A percentile compares a stretch with the other conserved stretches of the same genome.
These are phyloP conservation scores for Eimeria zaria DNA, from an alignment of 169 alveolate genomes.

Conservation along the genomic window DNA sequence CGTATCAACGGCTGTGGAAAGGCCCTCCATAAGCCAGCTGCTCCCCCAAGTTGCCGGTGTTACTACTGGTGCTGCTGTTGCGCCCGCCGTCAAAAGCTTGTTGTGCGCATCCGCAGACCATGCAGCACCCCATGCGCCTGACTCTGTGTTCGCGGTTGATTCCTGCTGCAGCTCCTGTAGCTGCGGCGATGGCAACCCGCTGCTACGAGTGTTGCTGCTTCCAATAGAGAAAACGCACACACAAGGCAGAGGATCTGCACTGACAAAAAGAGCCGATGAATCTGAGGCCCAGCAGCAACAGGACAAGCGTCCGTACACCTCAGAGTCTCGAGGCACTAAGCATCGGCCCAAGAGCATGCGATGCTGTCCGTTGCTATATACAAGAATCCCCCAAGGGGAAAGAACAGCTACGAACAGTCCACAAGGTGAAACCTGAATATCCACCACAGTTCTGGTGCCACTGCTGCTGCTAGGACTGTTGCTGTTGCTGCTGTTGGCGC, in stretches of 20 bases:
- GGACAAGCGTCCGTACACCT: conserved; percentile 47
- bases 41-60: background rate
- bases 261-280: conserved; percentile 44
- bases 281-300: conserved; percentile 68
- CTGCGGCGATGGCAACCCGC: conserved; percentile 50
- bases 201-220: background rate
- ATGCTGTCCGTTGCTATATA: conserved; percentile 62
- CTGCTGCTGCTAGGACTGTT: background rate
- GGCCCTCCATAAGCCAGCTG: conserved; percentile 44
- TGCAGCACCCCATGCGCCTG: conserved; percentile 12
- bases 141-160: background rate
- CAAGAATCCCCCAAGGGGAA: conserved; percentile 36
- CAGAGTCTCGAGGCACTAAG: conserved; percentile 32
- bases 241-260: conserved; percentile 63
- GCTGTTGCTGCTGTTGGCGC: background rate
- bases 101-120: background rate
- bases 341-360: conserved; percentile 53
- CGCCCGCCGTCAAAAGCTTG: background rate
- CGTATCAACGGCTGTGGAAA: conserved; percentile 1
- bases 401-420: conserved; percentile 47
- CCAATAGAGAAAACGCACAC: conserved; percentile 59
- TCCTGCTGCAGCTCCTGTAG: background rate
- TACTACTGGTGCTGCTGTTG: conserved; percentile 25
- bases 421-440: conserved; percentile 56
- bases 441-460: background rate